These are phyloP conservation scores for Diaporthe australafricana DNA, from an alignment of 2,329 filamentous ascomycete species.

Conservation along the genomic window DNA sequence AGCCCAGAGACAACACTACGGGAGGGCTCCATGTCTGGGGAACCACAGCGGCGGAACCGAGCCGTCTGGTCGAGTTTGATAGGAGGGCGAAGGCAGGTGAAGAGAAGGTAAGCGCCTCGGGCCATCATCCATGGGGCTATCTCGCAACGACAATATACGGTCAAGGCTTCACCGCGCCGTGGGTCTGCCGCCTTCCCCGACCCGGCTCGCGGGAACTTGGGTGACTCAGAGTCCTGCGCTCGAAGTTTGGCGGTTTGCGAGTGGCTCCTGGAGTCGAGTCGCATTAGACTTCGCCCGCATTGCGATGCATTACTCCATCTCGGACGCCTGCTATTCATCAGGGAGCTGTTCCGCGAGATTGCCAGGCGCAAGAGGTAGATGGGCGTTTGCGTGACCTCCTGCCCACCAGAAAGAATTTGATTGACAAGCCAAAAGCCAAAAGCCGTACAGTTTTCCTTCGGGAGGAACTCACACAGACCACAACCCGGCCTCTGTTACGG, in stretches of 20 bases:
- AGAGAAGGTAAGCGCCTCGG: slow-evolving; percentile 16
- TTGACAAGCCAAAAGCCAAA: slow-evolving; percentile 4
- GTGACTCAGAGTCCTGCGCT: slow-evolving; percentile 26
- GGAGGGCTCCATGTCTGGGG: slow-evolving; percentile 2
- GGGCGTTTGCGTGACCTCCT: slow-evolving; percentile 14
- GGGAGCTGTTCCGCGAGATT: slow-evolving; percentile 27
- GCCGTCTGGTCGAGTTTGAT: slow-evolving; percentile 20
- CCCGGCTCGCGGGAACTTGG: slow-evolving; percentile 19
- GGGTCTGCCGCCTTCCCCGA: slow-evolving; percentile 9
- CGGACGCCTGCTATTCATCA: not conserved
- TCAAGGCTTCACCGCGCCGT: slow-evolving; percentile 16
- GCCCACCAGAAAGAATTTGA: slow-evolving; percentile 1
- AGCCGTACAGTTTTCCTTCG: not conserved
- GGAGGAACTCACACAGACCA: not conserved
- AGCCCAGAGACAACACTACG: slow-evolving; percentile 9
- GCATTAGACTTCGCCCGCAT: slow-evolving; percentile 13
- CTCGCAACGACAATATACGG: slow-evolving; percentile 1
- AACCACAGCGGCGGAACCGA: slow-evolving; percentile 20
- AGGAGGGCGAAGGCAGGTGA: slow-evolving; percentile 1
- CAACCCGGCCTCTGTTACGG: slow-evolving; percentile 10
- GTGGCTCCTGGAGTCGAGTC: slow-evolving; percentile 26
- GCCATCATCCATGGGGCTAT: not conserved
- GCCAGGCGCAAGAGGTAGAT: slow-evolving; percentile 16
- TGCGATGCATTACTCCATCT: slow-evolving; percentile 25
- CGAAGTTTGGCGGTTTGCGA: slow-evolving; percentile 28